A percentile compares a stretch with the other conserved stretches of the same genome.
These are phyloP conservation scores for Nicotiana tomentosiformis DNA, from an alignment of 257 asterid genomes.

Conservation along the genomic window DNA sequence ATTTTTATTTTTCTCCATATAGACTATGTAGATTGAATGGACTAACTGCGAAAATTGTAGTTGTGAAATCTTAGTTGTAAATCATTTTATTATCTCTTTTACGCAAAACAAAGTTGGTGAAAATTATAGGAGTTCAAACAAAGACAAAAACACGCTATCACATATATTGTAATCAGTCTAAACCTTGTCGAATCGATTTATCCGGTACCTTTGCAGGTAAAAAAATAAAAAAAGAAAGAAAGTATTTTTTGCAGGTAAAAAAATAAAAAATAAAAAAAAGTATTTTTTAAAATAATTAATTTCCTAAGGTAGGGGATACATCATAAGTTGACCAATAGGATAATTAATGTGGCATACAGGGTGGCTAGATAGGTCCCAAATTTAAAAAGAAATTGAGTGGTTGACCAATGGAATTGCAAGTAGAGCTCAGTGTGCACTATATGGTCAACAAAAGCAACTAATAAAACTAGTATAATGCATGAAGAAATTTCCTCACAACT, in stretches of 20 bases:
- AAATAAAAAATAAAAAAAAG: too few relatives aligned
- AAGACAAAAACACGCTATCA: too few relatives aligned
- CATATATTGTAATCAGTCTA: too few relatives aligned
- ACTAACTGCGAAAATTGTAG: background rate
- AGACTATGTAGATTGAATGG: background rate
- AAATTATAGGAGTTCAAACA: too few relatives aligned
- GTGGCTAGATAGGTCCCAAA: constrained; percentile 15
- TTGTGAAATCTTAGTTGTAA: background rate
- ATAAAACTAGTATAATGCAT: background rate
- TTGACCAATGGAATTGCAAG: constrained; percentile 3
- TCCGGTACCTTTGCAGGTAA: too few relatives aligned
- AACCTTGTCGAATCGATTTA: too few relatives aligned
- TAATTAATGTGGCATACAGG: constrained; percentile 46
- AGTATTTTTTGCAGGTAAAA: too few relatives aligned
- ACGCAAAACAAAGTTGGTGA: too few relatives aligned
- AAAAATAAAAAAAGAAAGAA: too few relatives aligned
- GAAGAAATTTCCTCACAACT: constrained; percentile 2
- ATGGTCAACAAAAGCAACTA: constrained; percentile 64
- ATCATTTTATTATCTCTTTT: background rate
- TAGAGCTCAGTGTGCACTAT: background rate
- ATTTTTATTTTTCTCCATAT: too few relatives aligned
- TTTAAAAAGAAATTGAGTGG: background rate
- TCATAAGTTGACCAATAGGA: constrained; percentile 38
- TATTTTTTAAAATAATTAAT: background rate
- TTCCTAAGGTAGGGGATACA: constrained; percentile 2